Evolutionary conservation across 2,329 filamentous ascomycete genomes (phyloP).

Genomic region (Ceratocystis destructans): DNA sequence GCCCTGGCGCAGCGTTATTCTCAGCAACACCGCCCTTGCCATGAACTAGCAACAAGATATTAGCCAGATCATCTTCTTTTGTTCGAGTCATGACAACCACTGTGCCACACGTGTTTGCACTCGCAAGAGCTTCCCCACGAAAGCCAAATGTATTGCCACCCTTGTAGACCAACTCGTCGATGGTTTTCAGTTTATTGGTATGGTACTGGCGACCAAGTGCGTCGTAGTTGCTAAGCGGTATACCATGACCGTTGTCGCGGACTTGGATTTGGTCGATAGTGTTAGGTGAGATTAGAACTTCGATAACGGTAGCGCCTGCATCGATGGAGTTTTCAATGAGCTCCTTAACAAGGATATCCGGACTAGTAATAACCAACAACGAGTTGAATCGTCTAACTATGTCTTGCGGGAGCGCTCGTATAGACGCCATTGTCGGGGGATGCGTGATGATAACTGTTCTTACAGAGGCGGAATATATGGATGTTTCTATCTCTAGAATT

Average conservation of each 20-base stretch:
- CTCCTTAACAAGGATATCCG: constrained; percentile 56
- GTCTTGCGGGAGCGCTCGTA: constrained; percentile 32
- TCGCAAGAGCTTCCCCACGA: constrained; percentile 59
- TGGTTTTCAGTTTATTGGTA: constrained; percentile 58
- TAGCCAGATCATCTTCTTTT: constrained; percentile 45
- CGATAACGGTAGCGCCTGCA: constrained; percentile 51
- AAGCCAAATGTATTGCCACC: constrained; percentile 56
- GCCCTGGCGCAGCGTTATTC: constrained; percentile 33
- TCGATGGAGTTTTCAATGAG: constrained; percentile 67
- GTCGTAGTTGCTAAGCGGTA: constrained; percentile 46
- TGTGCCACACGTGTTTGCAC: constrained; percentile 45
- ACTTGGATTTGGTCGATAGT: constrained; percentile 57
- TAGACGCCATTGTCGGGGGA: constrained; percentile 29
- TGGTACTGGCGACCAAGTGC: constrained; percentile 51
- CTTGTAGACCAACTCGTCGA: constrained; percentile 45
- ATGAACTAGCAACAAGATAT: constrained; percentile 32
- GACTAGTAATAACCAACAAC: constrained; percentile 44
- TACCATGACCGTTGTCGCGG: constrained; percentile 60
- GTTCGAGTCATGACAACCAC: constrained; percentile 52
- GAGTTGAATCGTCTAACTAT: constrained; percentile 46
- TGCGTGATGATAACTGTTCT: background rate
- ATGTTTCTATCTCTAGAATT: background rate
- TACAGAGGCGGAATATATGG: background rate
- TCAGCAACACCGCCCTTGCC: constrained; percentile 25
- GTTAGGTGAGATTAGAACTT: constrained; percentile 50